Evolutionary conservation across 176 grass and related monocot genomes (phyloP).

Genomic region (Cenchrus americanus): DNA sequence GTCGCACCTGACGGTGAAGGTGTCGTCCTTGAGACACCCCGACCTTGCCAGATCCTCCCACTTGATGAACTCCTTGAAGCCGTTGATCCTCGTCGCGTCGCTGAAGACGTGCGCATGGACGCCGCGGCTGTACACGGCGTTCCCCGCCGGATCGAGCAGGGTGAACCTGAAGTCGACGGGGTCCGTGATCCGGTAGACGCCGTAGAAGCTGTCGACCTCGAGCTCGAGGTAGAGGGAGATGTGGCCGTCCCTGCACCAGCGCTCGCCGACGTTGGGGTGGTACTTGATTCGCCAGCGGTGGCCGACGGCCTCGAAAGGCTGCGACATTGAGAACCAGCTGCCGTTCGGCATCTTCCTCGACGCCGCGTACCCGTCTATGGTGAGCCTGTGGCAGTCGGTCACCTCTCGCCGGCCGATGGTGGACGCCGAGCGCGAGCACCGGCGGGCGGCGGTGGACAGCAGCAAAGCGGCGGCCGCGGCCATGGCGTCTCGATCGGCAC

Average conservation of each 20-base stretch:
- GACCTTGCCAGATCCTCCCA: background rate
- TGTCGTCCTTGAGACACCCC: background rate
- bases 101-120: background rate
- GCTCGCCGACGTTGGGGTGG: background rate
- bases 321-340: background rate
- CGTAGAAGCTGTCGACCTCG: no score
- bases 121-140: background rate
- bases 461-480: background rate
- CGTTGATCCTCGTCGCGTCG: background rate
- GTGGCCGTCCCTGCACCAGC: background rate
- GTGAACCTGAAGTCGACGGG: background rate
- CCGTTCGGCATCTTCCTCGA: background rate
- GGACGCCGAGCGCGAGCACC: background rate
- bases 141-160: background rate
- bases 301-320: background rate
- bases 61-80: background rate
- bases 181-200: background rate
- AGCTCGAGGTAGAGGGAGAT: constrained; percentile 7
- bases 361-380: background rate
- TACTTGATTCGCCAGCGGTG: background rate
- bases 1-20: background rate
- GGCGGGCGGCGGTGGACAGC: background rate
- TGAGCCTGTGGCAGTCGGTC: background rate
- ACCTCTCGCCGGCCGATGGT: background rate
- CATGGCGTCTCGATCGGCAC: no score